Base-by-base conservation (phyloP, 495 filamentous ascomycete genomes). In the Penicillium cataractarum region DNA sequence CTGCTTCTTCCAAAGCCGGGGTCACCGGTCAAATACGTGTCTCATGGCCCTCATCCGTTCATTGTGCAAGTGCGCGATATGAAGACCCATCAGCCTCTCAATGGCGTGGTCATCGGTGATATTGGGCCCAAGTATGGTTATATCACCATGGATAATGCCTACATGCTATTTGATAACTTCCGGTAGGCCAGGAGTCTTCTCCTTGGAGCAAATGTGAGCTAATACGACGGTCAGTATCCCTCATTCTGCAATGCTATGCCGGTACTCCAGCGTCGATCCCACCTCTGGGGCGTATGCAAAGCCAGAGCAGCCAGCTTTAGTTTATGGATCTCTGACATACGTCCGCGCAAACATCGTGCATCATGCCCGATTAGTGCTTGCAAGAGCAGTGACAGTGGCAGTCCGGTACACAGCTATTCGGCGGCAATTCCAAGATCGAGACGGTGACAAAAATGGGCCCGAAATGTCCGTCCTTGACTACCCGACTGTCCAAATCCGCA, bases 101-200 rank as follows among this genome's bases (percentile, higher is more conserved):
- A 72, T 8, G 81, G 80, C 1, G 74, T 84, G 26, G 73, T 77
- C 1, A 73, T 82, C 29, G 81, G 81, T 32, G 81, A 84, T 57
- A 81, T 84, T 50, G 80, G 80, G 0, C 75, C 77, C 0, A 83
- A 82, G 44, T 79, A 80, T 51, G 81, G 80, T 2, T 82, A 82
- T 50, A 68, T 74, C 17, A 72, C 70, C 4, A 80, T 81, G 76
- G 81, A 83, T 57, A 84, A 83, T 57, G 81, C 75, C 0, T 84
- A 83, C 60, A 80, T 81, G 77, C 75, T 82, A 7, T 83, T 84
- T 64, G 64, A 82, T 52, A 62, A 79, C 33, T 74, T 72, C 61
- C 67, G 79, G 59, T 72, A 57, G 48, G 49, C 32, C 27, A 10
- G 2, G 50, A 6, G 13, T 5, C 2, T 19, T 24, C 40, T 21